Percentiles rank a stretch among this genome's conserved stretches.
phyloP scores from a whole-genome alignment of 305 asterid species.

The Solanum chacoense region DNA sequence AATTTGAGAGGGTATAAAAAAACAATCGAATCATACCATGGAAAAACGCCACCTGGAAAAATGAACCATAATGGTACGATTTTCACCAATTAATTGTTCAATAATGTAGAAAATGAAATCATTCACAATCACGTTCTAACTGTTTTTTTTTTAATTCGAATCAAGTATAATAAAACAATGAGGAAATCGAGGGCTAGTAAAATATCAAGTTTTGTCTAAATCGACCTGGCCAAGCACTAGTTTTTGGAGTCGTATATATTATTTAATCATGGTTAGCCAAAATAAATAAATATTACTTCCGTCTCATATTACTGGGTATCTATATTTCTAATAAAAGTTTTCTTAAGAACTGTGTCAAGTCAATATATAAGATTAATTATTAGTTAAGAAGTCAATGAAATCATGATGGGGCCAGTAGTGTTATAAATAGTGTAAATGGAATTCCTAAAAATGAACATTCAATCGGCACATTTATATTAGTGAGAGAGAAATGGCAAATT shows the following conservation, averaged over 20 bases:
- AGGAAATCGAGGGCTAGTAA: neutral
- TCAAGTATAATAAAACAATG: neutral
- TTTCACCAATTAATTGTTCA: neutral
- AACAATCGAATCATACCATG: neutral
- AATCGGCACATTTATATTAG: neutral
- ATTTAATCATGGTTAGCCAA: neutral
- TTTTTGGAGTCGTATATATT: neutral
- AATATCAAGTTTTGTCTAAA: too few relatives aligned
- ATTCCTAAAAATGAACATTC: neutral
- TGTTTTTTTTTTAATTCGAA: neutral
- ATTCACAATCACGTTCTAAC: neutral
- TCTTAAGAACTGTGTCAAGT: neutral
- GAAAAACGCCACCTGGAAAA: neutral
- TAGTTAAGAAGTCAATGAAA: neutral
- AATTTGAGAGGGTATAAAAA: neutral
- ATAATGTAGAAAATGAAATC: neutral
- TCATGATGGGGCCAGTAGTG: neutral
- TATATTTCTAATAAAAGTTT: too few relatives aligned
- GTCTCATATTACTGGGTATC: neutral
- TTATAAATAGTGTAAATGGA: neutral
- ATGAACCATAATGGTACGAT: neutral
- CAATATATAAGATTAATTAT: too few relatives aligned
- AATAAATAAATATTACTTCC: too few relatives aligned
- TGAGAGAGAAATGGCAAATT: neutral
- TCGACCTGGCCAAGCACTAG: neutral